phyloP scores from a whole-genome alignment of 306 rosid genomes.

The Erythrophleum fordii region DNA sequence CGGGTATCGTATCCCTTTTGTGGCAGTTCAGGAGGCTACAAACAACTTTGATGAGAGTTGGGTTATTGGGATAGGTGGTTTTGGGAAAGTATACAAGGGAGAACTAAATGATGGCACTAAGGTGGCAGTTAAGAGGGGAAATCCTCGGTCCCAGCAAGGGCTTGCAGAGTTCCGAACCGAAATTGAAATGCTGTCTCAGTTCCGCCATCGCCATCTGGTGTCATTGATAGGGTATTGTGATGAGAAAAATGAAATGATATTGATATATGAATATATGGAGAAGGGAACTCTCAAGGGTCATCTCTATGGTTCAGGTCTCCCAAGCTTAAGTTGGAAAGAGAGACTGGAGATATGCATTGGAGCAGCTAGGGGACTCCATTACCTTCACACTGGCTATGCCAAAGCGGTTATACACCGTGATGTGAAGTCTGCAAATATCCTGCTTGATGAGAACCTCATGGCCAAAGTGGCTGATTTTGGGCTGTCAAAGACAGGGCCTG shows the following conservation, averaged over 20 bases:
- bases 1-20: conserved; percentile 78
- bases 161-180: conserved; percentile 89
- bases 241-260: conserved; percentile 88
- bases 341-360: conserved; percentile 94
- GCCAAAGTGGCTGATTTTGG: conserved; percentile 99
- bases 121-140: conserved; percentile 96
- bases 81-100: conserved; percentile 95
- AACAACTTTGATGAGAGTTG: conserved; percentile 82
- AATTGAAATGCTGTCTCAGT: conserved; percentile 89
- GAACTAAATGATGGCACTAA: conserved; percentile 76
- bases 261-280: conserved; percentile 95
- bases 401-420: conserved; percentile 93
- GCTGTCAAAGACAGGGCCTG: conserved; percentile 91
- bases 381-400: conserved; percentile 95
- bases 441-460: conserved; percentile 95
- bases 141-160: conserved; percentile 90
- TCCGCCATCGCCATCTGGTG: conserved; percentile 96
- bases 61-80: conserved; percentile 94
- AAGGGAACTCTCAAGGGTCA: conserved; percentile 91
- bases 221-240: conserved; percentile 93
- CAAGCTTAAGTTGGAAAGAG: conserved; percentile 87
- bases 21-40: conserved; percentile 80
- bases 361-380: conserved; percentile 93
- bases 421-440: conserved; percentile 94
- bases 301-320: conserved; percentile 76